Evolutionary conservation across 352 stramenopile species (phyloP).

Genomic region (Phytophthora palmivora): DNA sequence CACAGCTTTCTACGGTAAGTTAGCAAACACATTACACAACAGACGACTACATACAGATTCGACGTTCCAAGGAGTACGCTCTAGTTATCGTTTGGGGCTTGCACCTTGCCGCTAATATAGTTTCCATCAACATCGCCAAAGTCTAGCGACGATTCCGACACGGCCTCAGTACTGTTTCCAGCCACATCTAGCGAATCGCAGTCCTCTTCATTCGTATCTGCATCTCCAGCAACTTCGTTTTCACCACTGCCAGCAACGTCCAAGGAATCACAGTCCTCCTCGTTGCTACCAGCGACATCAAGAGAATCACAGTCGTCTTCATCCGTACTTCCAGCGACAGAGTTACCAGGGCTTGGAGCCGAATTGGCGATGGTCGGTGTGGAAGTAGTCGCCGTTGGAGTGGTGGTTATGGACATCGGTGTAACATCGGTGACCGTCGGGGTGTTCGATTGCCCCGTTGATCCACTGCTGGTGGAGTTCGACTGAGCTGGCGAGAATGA

Average conservation of each 20-base stretch:
- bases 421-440: constrained; percentile 18
- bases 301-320: constrained; percentile 24
- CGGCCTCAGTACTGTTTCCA: constrained; percentile 2
- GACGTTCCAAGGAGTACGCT: neutral
- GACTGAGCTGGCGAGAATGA: constrained; percentile 18
- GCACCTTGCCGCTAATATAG: constrained; percentile 36
- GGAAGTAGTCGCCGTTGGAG: constrained; percentile 4
- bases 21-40: constrained; percentile 13
- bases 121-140: constrained; percentile 23
- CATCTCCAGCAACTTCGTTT: too few species aligned
- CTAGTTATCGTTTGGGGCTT: constrained; percentile 20
- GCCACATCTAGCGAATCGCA: neutral
- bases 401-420: constrained; percentile 4
- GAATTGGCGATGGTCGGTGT: neutral
- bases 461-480: constrained; percentile 23
- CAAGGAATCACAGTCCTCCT: too few species aligned
- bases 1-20: too few species aligned
- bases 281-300: constrained; percentile 13
- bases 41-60: neutral
- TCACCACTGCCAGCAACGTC: too few species aligned
- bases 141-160: constrained; percentile 34
- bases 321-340: constrained; percentile 3
- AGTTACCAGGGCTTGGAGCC: constrained; percentile 4
- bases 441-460: constrained; percentile 12
- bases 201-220: too few species aligned